phyloP scores from a whole-genome alignment of 306 rosid genomes.

The Vicia villosa region DNA sequence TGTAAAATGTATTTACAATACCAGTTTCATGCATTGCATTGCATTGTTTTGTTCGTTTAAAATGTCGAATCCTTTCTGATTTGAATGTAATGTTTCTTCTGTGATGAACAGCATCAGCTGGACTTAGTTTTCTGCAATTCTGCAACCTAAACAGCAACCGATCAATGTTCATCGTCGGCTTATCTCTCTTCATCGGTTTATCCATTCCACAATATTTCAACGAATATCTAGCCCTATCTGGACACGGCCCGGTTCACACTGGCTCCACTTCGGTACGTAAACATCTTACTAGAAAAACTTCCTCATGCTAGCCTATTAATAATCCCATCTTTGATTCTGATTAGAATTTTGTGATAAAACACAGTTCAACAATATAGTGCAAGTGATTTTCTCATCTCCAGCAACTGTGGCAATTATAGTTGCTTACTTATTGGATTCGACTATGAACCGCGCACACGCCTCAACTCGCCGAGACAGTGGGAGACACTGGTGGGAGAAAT shows the following conservation, averaged over 20 bases:
- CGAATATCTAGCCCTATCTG: slow-evolving; percentile 45
- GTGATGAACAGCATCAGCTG: slow-evolving; percentile 65
- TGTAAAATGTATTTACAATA: slow-evolving; percentile 10
- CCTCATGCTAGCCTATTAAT: neutral
- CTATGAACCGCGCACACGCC: slow-evolving; percentile 46
- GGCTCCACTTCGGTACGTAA: slow-evolving; percentile 55
- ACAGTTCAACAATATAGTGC: slow-evolving; percentile 76
- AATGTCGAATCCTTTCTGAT: neutral
- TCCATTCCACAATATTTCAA: slow-evolving; percentile 78
- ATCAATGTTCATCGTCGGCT: slow-evolving; percentile 69
- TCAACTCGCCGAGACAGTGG: slow-evolving; percentile 73
- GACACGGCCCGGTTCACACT: slow-evolving; percentile 72
- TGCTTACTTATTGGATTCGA: slow-evolving; percentile 65
- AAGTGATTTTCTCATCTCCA: slow-evolving; percentile 77
- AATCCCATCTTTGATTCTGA: slow-evolving; percentile 4
- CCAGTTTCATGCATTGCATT: neutral
- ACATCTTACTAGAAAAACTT: neutral
- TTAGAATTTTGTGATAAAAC: neutral
- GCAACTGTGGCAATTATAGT: slow-evolving; percentile 70
- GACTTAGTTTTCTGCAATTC: slow-evolving; percentile 78
- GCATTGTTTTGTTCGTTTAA: neutral
- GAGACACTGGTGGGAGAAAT: slow-evolving; percentile 88
- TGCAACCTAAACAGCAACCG: slow-evolving; percentile 84
- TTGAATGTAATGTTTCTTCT: slow-evolving; percentile 19
- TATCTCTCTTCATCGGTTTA: slow-evolving; percentile 84